Conservation (phyloP, 768 basidiomycete species). For the Sistotremastrum suecicum region DNA sequence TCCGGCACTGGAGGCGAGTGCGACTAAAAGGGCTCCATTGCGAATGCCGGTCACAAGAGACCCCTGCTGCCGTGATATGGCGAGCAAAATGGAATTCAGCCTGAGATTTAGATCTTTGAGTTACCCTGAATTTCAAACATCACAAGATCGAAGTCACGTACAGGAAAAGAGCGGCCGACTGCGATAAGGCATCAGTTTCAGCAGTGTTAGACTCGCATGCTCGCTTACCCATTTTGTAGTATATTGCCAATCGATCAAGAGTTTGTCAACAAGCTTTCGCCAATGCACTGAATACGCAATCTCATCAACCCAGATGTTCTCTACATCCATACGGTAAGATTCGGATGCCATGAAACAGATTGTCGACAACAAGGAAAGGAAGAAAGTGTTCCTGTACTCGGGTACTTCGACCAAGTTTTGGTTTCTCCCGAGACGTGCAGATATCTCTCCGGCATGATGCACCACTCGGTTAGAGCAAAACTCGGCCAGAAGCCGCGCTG, state of each 20-base stretch:
- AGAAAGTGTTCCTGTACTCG: constrained; percentile 20
- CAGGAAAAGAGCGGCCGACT: constrained; percentile 8
- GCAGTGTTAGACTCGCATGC: too few relatives aligned
- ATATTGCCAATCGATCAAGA: constrained; percentile 36
- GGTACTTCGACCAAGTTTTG: constrained; percentile 31
- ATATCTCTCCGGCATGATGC: constrained; percentile 26
- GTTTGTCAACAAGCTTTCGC: constrained; percentile 30
- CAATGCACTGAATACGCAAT: constrained; percentile 42
- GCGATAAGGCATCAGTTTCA: constrained; percentile 10
- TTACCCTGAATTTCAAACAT: neutral
- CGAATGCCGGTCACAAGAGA: constrained; percentile 7
- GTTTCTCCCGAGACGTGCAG: constrained; percentile 38
- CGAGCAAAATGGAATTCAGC: neutral
- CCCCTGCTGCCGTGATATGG: too few relatives aligned
- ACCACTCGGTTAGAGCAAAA: too few relatives aligned
- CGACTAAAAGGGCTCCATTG: constrained; percentile 8
- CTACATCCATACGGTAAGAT: constrained; percentile 26
- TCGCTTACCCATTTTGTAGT: constrained; percentile 21
- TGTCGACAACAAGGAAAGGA: constrained; percentile 21
- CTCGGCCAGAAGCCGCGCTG: too few relatives aligned
- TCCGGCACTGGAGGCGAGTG: constrained; percentile 13
- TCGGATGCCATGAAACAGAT: constrained; percentile 35
- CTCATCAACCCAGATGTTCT: constrained; percentile 39
- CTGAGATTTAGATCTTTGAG: neutral
- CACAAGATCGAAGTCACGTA: constrained; percentile 7